Evolutionary conservation across 208 protist genomes (phyloP), one percentile per base, ranked within the genome.

Genomic region (Trypanosoma conorhini): DNA sequence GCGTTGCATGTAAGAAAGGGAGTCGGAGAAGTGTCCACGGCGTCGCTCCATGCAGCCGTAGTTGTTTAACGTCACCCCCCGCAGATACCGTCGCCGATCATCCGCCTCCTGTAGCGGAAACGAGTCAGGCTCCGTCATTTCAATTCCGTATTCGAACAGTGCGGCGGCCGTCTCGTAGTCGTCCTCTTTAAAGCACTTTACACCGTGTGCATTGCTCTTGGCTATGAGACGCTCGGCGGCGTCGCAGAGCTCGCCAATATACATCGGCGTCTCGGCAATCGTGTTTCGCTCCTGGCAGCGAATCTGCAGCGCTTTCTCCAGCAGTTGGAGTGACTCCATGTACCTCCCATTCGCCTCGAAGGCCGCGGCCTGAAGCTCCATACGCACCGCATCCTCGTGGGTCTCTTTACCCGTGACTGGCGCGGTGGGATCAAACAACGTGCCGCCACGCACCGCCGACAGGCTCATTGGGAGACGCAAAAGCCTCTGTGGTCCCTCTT

Each of bases 31-130:
- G 65, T 91, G 87, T 1, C 91, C 91, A n/a, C 89, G 86, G 50
- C 81, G 88, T 19, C 89, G 85, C 79, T 97, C 87, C 74, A 96
- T 86, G 71, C 89, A 96, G 38, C 93, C 93, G 62, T 93, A 78
- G 80, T 97, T 97, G 72, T 96, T 97, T 35, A 93, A 74, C 30
- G 91, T 96, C 22, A 92, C 83, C 5, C 89, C 87, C 52, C 84
- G 87, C 17, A 97, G 82, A 63, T 87, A 80, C n/a, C 73, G 79
- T 13, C 91, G 91, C 12, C 78, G 72, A 22, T 81, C 82, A 42
- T 80, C 76, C 0, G 70, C 73, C 64, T 93, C 85, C 55, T 85
- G 80, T 7, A 94, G 75, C 40, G 87, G 87, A 64, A 89, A 89
- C 21, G 87, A 79, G 15, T 69, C 74, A 13, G 86, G 81, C 40